phyloP scores from a whole-genome alignment of 805 yeast species.

The Candida sonorensis region DNA sequence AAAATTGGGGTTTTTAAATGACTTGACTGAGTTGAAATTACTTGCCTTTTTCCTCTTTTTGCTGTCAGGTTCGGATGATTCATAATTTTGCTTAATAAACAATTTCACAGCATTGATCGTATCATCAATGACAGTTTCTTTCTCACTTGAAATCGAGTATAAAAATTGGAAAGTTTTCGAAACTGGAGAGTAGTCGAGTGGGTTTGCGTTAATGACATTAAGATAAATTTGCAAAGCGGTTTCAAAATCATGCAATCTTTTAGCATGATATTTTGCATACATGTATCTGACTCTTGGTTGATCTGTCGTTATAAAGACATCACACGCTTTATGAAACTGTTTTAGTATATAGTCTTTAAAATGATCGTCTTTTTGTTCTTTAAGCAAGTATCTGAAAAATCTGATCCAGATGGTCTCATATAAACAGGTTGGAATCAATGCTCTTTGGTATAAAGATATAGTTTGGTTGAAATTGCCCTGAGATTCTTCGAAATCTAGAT shows the following conservation, averaged over 20 bases:
- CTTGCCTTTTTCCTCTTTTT: slow-evolving; percentile 5
- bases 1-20: slow-evolving; percentile 9
- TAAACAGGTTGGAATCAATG: slow-evolving; percentile 61
- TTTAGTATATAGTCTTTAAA: slow-evolving; percentile 24
- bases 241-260: slow-evolving; percentile 12
- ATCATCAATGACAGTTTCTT: slow-evolving; percentile 6
- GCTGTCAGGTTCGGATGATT: slow-evolving; percentile 1
- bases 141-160: slow-evolving; percentile 4
- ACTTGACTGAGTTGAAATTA: neutral
- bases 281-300: slow-evolving; percentile 20
- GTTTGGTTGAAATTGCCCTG: slow-evolving; percentile 26
- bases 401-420: slow-evolving; percentile 61
- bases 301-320: slow-evolving; percentile 28
- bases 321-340: slow-evolving; percentile 46
- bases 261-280: slow-evolving; percentile 22
- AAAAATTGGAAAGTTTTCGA: slow-evolving; percentile 12
- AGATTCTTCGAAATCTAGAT: slow-evolving; percentile 43
- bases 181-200: slow-evolving; percentile 11
- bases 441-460: slow-evolving; percentile 58
- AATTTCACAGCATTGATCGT: slow-evolving; percentile 9
- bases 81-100: slow-evolving; percentile 9
- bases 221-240: slow-evolving; percentile 15
- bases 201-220: slow-evolving; percentile 8
- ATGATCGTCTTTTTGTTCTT: slow-evolving; percentile 21
- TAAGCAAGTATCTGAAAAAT: slow-evolving; percentile 49